A percentile compares a stretch with the other conserved stretches of the same genome.
These are phyloP conservation scores for Cercophora newfieldiana DNA, from an alignment of 495 filamentous ascomycete genomes.

Conservation along the genomic window DNA sequence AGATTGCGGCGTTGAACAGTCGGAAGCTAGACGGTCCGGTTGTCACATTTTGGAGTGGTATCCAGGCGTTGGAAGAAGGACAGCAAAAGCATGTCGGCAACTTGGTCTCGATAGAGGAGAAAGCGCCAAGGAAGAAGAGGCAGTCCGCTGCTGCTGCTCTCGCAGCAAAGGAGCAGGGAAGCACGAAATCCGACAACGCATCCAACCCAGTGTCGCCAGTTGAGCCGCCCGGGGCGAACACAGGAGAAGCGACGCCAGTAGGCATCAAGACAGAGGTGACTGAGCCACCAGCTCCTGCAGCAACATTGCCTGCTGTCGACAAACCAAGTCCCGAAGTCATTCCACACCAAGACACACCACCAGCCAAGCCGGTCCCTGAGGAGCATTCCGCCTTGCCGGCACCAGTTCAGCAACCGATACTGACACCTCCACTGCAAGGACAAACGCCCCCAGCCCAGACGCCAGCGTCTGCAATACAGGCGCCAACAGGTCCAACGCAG, in stretches of 20 bases:
- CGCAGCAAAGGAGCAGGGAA: constrained; percentile 34
- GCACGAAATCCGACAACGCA: constrained; percentile 23
- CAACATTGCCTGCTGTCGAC: constrained; percentile 13
- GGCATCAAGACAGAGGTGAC: constrained; percentile 26
- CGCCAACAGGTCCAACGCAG: constrained; percentile 13
- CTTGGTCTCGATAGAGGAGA: constrained; percentile 60
- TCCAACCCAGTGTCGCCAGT: constrained; percentile 20
- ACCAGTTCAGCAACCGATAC: neutral
- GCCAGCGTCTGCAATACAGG: constrained; percentile 14
- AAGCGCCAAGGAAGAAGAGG: constrained; percentile 49
- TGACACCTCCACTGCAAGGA: neutral
- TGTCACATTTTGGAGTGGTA: constrained; percentile 89
- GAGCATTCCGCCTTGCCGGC: neutral
- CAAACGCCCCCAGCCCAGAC: neutral
- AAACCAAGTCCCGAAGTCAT: neutral
- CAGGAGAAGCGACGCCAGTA: constrained; percentile 9
- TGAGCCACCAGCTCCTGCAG: neutral
- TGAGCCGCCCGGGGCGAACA: constrained; percentile 23
- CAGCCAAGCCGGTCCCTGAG: neutral
- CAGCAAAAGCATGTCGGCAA: constrained; percentile 74
- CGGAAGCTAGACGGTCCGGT: constrained; percentile 85
- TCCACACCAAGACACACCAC: neutral
- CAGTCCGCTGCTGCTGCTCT: constrained; percentile 34
- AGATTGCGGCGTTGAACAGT: constrained; percentile 81
- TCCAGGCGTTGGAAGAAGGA: constrained; percentile 73